phyloP scores from a whole-genome alignment of 441 rosid genomes.

The Euphorbia celastroides region DNA sequence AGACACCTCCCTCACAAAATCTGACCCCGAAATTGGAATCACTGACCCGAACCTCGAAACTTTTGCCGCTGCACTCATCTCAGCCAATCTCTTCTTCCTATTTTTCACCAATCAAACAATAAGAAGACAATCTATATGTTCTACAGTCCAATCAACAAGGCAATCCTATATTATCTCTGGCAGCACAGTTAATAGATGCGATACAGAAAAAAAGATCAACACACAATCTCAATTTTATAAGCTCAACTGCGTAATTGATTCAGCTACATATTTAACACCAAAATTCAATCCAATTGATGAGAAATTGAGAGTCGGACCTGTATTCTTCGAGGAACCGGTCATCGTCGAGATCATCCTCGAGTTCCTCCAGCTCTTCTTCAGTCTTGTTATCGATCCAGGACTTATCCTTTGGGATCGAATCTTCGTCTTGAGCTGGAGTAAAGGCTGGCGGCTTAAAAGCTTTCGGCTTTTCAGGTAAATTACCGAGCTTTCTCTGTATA shows the following conservation, averaged over 20 bases:
- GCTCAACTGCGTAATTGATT: neutral
- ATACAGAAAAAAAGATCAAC: neutral
- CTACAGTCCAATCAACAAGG: neutral
- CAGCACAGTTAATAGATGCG: neutral
- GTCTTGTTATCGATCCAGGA: slow-evolving; percentile 72
- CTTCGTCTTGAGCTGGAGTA: slow-evolving; percentile 59
- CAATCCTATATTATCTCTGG: too few relatives aligned
- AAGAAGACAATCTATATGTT: neutral
- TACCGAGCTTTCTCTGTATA: slow-evolving; percentile 92
- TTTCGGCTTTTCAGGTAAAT: slow-evolving; percentile 78
- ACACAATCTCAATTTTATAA: neutral
- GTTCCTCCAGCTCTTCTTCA: slow-evolving; percentile 80
- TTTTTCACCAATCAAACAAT: neutral
- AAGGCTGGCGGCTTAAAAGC: slow-evolving; percentile 83
- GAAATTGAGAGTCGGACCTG: slow-evolving; percentile 36
- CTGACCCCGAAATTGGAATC: slow-evolving; percentile 79
- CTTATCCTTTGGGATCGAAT: slow-evolving; percentile 68
- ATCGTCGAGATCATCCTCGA: slow-evolving; percentile 86
- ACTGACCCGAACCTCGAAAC: slow-evolving; percentile 66
- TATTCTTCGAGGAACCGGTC: slow-evolving; percentile 94
- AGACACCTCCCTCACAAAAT: slow-evolving; percentile 86
- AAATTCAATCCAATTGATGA: neutral
- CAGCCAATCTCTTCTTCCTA: slow-evolving; percentile 91
- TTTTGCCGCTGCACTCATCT: slow-evolving; percentile 72
- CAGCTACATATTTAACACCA: neutral